Base-by-base conservation (phyloP, 2,329 filamentous ascomycete genomes). In the Aspergillus pseudoviridinutans region DNA sequence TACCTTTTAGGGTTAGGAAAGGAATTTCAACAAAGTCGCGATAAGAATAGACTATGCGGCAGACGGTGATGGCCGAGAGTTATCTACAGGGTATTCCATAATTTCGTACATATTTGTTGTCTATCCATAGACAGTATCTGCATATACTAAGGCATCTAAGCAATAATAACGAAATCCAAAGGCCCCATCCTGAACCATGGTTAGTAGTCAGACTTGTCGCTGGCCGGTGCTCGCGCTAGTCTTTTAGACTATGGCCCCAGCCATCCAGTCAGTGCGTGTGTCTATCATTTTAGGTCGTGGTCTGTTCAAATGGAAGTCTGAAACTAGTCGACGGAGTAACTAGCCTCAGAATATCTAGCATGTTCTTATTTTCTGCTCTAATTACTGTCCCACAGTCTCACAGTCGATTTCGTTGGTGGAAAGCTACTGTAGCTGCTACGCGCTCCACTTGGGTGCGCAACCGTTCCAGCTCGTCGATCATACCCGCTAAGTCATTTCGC, bases 371-470 rank as follows among this genome's bases (percentile, higher is more conserved):
- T 24, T 46, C n/a, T 46, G 14, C n/a, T 46, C 49, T 47, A 25
- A 41, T 22, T 25, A 54, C 54, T 60, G 5, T 53, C 14, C 14
- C 14, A 24, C 29, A 8, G 28, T 8, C 41, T 61, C 25, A 57
- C 38, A 57, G 54, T 32, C 56, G 60, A 50, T 55, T 58, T 51
- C 64, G 60, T 52, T 64, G 65, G 50, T 68, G 65, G 51, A 64
- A 53, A 28, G 69, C 62, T 50, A 72, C 55, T 17, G 65, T 65
- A 49, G 69, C 63, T 28, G 63, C 63, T 47, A 72, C 64, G 55
- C 68, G 69, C 58, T 74, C 72, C 65, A 74, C 66, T 61, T 74
- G 71, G 50, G 55, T 61, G 61, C 69, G 71, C 54, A 75, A 64
- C 55, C 63, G 67, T 62, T 74, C 71, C 61, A 74, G 61, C 50